Base-by-base conservation (phyloP, 768 basidiomycete species). In the Boletus edulis region DNA sequence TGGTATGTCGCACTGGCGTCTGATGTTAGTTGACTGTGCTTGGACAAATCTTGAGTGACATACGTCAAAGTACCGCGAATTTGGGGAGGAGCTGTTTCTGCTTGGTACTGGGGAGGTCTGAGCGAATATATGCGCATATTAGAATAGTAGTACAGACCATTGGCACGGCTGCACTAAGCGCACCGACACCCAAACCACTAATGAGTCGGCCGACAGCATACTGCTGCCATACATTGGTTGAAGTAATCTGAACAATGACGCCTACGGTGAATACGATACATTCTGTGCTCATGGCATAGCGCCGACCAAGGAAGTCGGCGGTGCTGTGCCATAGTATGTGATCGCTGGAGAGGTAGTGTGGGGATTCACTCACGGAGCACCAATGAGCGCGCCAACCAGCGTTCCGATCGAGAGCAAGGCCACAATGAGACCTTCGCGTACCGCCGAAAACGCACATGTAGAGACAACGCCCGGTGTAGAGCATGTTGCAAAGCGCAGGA, bases 71-170 rank as follows among this genome's bases (percentile, higher is more conserved):
- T 81, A 4, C 89, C 87, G 50, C 88, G 80, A 52, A 90, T 83
- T 58, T 87, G 81, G 12, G 83, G 76, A 13, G 88, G 89, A 0
- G 86, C 86, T 0, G 83, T 84, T 68, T 89, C 87, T 10, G 85
- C 84, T 78, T 86, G 29, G 83, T 85, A 88, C 78, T 81, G 47
- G 32, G 54, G 49, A 38, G 6, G 2, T 34, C 7, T 60, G 29
- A 65, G 55, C 46, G 8, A 11, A 46, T 20, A 43, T 35, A 27
- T 46, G 48, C 39, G 46, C 34, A 32, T 29, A 35, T 31, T 15
- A 53, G 66, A 29, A 46, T 7, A 13, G 10, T 20, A 57, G 10
- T 20, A 57, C 54, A 41, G 51, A 79, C 81, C 74, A 87, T 83
- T 0, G 86, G 87, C 0, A 88, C 84, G 9, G 81, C 84, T 32